Evolutionary conservation across 2,329 filamentous ascomycete species (phyloP).

Genomic region (Diaporthe caulivora): DNA sequence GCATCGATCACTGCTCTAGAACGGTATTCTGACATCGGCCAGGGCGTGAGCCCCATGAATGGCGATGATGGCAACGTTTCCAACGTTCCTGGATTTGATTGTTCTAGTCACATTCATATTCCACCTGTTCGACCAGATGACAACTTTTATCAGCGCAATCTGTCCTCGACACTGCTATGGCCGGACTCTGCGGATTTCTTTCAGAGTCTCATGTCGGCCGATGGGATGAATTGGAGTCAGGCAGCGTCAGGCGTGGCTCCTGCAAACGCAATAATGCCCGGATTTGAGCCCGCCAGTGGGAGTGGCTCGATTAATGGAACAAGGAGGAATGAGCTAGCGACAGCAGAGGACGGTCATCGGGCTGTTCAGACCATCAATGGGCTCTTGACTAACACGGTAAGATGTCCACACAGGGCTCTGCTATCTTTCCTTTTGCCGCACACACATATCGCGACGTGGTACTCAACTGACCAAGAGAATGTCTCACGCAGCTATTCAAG

Average conservation of each 20-base stretch:
- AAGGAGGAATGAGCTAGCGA: neutral
- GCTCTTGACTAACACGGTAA: neutral
- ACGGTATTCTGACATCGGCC: neutral
- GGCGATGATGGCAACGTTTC: too few relatives aligned
- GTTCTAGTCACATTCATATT: neutral
- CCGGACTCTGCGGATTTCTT: neutral
- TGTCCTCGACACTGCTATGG: neutral
- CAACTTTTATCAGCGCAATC: neutral
- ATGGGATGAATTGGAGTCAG: neutral
- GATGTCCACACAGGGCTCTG: neutral
- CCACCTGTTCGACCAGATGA: neutral
- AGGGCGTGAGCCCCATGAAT: neutral
- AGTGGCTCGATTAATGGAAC: neutral
- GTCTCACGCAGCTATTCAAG: neutral
- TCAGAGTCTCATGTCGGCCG: neutral
- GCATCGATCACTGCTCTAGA: neutral
- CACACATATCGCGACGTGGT: neutral
- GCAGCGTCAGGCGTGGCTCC: neutral
- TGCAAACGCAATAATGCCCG: neutral
- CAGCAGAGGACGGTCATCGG: neutral
- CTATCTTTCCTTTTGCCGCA: neutral
- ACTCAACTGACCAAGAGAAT: neutral
- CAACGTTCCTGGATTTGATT: neutral
- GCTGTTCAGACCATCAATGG: neutral
- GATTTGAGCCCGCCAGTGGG: neutral